Evolutionary conservation across 1,284 basidiomycete species (phyloP).

Genomic region (Puccinia hordei): DNA sequence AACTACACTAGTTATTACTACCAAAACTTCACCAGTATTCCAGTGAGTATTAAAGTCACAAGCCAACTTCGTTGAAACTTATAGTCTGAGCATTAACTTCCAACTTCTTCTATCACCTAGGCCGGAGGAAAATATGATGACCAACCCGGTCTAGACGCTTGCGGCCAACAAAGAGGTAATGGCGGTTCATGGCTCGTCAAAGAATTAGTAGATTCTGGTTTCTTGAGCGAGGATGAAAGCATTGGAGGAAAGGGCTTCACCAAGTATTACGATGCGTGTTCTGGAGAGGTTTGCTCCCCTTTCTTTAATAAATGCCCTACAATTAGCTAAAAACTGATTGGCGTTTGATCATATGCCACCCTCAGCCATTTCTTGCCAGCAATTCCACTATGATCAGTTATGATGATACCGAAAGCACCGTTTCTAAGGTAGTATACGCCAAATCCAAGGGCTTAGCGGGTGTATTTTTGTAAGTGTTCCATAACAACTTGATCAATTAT

Average conservation of each 20-base stretch:
- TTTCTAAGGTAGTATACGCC: conserved; percentile 23
- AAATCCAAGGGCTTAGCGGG: conserved; percentile 17
- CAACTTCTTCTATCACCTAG: not conserved
- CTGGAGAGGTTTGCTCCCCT: conserved; percentile 17
- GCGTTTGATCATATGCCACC: not conserved
- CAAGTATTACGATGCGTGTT: conserved; percentile 33
- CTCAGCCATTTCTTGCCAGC: conserved; percentile 43
- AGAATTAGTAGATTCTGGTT: conserved; percentile 23
- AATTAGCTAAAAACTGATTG: not conserved
- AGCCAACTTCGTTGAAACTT: not conserved
- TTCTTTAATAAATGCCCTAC: not conserved
- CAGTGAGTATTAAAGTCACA: not conserved
- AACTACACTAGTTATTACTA: conserved; percentile 42
- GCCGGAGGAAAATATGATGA: conserved; percentile 39
- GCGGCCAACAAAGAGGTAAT: conserved; percentile 17
- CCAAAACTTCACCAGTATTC: conserved; percentile 42
- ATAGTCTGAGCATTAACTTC: not conserved
- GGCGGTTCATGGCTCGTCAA: conserved; percentile 36
- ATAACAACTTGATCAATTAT: not conserved
- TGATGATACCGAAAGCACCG: conserved; percentile 39
- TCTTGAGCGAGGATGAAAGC: conserved; percentile 27
- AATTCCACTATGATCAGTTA: conserved; percentile 35
- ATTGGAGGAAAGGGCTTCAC: conserved; percentile 36
- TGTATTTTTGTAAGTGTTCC: conserved; percentile 32
- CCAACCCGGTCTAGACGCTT: conserved; percentile 36